phyloP scores from a whole-genome alignment of 164 flowering plant species.

The Magnolia kwangsiensis region DNA sequence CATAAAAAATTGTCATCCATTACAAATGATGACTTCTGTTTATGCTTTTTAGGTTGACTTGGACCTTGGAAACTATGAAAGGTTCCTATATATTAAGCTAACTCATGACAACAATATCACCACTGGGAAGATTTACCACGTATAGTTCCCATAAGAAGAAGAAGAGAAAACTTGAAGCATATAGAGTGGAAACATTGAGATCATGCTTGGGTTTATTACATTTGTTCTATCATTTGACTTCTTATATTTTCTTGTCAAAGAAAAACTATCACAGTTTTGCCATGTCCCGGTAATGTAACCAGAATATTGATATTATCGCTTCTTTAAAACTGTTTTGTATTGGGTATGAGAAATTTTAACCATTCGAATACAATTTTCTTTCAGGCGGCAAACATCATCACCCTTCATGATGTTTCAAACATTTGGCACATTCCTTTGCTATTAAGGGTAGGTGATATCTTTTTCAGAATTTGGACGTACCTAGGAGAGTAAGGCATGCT shows the following conservation, averaged over 20 bases:
- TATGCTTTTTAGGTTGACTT: constrained; percentile 68
- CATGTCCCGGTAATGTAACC: too few species aligned
- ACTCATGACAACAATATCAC: constrained; percentile 94
- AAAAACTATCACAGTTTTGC: too few species aligned
- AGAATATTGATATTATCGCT: too few species aligned
- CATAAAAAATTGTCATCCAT: not conserved
- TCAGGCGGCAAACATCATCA: too few species aligned
- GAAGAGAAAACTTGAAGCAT: not conserved
- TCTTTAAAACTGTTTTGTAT: too few species aligned
- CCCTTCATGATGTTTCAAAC: too few species aligned
- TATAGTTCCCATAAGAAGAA: not conserved
- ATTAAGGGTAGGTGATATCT: too few species aligned
- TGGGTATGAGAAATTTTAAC: too few species aligned
- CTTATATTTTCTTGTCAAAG: not conserved
- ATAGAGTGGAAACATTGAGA: not conserved
- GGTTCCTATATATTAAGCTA: constrained; percentile 73
- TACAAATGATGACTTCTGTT: not conserved
- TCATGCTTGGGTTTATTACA: not conserved
- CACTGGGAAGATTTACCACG: constrained; percentile 94
- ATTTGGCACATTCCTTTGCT: too few species aligned
- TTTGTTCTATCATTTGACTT: not conserved
- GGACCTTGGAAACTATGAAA: constrained; percentile 96
- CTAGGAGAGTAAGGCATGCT: too few species aligned
- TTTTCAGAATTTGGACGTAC: too few species aligned
- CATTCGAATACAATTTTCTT: too few species aligned